Percentiles rank a stretch among this genome's conserved stretches.
These are phyloP conservation scores for Gryganskiella cystojenkinii DNA, from an alignment of 192 early-diverging fungal genomes.

Conservation along the genomic window DNA sequence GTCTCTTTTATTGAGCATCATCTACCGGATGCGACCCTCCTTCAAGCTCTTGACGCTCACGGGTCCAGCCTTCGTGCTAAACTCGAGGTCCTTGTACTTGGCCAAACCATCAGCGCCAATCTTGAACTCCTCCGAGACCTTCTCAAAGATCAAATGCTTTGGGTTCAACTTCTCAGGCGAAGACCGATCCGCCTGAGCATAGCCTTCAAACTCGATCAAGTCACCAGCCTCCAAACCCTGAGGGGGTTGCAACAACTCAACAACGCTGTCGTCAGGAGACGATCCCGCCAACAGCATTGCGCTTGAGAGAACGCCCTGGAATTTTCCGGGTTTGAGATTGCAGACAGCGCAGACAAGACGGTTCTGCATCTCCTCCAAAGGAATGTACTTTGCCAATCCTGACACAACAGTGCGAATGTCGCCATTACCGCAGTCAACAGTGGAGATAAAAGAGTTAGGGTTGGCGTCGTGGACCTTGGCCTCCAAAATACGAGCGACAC, in stretches of 20 bases:
- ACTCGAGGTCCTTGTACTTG: constrained; percentile 64
- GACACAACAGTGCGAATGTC: constrained; percentile 70
- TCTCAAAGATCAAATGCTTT: constrained; percentile 74
- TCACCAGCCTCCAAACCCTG: constrained; percentile 63
- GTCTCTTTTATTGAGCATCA: neutral
- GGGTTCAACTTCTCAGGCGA: constrained; percentile 67
- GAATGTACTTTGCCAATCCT: constrained; percentile 66
- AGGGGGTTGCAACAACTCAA: constrained; percentile 70
- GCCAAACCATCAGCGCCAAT: constrained; percentile 59
- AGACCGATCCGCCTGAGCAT: constrained; percentile 33
- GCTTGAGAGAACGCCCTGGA: constrained; percentile 66
- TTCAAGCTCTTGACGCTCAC: constrained; percentile 58
- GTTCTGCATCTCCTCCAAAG: constrained; percentile 65
- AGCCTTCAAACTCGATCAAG: constrained; percentile 64
- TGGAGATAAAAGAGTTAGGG: constrained; percentile 66
- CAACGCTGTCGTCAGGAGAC: constrained; percentile 58
- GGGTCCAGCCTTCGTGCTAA: constrained; percentile 57
- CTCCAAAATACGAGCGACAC: constrained; percentile 69
- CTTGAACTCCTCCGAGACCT: constrained; percentile 62
- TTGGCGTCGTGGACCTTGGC: constrained; percentile 62
- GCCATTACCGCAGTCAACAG: constrained; percentile 70
- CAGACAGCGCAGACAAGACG: constrained; percentile 65
- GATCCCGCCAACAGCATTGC: constrained; percentile 74
- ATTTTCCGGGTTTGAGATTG: constrained; percentile 71
- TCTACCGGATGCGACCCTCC: constrained; percentile 55